phyloP scores from a whole-genome alignment of 495 filamentous ascomycete genomes.

The Annulohypoxylon stygium region DNA sequence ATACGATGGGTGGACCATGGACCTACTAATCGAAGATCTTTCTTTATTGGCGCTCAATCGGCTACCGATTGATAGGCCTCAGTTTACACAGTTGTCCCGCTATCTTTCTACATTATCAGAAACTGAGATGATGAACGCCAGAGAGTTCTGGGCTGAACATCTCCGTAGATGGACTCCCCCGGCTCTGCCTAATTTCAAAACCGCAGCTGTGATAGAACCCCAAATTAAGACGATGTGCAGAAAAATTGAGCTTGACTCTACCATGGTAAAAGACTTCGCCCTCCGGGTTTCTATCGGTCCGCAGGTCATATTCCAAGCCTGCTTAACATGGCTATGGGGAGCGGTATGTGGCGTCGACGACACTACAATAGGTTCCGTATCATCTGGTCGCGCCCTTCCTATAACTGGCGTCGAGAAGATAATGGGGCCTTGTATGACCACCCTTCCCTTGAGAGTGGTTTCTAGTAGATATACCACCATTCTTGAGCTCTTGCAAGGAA shows the following conservation, averaged over 20 bases:
- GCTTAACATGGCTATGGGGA: conserved; percentile 73
- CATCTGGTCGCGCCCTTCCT: conserved; percentile 79
- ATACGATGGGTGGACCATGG: conserved; percentile 89
- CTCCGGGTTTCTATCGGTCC: conserved; percentile 50
- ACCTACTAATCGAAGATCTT: conserved; percentile 76
- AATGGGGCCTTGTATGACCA: conserved; percentile 77
- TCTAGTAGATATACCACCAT: conserved; percentile 61
- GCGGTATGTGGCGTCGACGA: conserved; percentile 73
- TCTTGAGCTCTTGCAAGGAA: conserved; percentile 67
- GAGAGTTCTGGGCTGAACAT: conserved; percentile 68
- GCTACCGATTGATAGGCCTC: conserved; percentile 56
- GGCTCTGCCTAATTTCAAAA: conserved; percentile 58
- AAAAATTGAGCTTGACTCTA: conserved; percentile 46
- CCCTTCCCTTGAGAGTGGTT: conserved; percentile 74
- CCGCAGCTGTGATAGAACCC: conserved; percentile 24
- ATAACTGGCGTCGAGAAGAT: conserved; percentile 75
- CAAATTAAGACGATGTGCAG: conserved; percentile 28
- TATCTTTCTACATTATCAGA: conserved; percentile 16
- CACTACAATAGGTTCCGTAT: conserved; percentile 78
- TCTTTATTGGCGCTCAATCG: conserved; percentile 54
- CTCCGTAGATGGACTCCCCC: conserved; percentile 60
- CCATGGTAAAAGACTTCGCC: conserved; percentile 28
- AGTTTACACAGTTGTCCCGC: conserved; percentile 62
- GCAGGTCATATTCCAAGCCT: conserved; percentile 78
- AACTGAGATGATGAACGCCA: conserved; percentile 41